These are phyloP conservation scores for Gillenia trifoliata DNA, from an alignment of 306 rosid species.

Conservation along the genomic window DNA sequence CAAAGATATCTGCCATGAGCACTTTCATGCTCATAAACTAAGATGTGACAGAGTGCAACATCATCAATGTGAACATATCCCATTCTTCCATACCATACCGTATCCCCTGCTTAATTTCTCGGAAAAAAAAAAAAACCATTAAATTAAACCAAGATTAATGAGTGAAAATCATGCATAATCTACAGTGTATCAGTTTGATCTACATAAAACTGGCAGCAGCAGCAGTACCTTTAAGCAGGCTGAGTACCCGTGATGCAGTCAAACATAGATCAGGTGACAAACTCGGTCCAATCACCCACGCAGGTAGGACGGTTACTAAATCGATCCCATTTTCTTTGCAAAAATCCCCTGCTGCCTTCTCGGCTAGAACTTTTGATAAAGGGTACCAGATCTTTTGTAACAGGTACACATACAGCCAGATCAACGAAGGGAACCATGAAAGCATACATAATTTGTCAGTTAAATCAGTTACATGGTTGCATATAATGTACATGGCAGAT, in stretches of 20 bases:
- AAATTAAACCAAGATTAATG: neutral
- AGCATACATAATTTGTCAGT: neutral
- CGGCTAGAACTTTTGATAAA: constrained; percentile 71
- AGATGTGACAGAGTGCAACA: constrained; percentile 65
- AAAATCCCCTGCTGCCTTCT: constrained; percentile 81
- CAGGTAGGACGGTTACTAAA: constrained; percentile 62
- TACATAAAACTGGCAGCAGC: too few species aligned
- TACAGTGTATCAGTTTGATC: neutral
- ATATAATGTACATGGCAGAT: neutral
- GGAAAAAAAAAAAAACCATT: too few species aligned
- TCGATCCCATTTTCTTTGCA: constrained; percentile 61
- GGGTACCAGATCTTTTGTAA: constrained; percentile 61
- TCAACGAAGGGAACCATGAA: neutral
- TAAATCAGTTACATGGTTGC: neutral
- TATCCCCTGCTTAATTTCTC: constrained; percentile 51
- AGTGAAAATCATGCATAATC: neutral
- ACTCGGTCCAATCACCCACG: constrained; percentile 68
- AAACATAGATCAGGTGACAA: constrained; percentile 59
- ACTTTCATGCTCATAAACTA: too few species aligned
- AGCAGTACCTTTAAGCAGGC: constrained; percentile 57
- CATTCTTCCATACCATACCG: constrained; percentile 65
- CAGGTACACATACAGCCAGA: neutral
- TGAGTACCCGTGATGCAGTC: constrained; percentile 74
- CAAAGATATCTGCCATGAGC: too few species aligned
- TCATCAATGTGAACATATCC: constrained; percentile 86